Conservation (phyloP, 805 yeast genomes). For the Danielia reshetovae region DNA sequence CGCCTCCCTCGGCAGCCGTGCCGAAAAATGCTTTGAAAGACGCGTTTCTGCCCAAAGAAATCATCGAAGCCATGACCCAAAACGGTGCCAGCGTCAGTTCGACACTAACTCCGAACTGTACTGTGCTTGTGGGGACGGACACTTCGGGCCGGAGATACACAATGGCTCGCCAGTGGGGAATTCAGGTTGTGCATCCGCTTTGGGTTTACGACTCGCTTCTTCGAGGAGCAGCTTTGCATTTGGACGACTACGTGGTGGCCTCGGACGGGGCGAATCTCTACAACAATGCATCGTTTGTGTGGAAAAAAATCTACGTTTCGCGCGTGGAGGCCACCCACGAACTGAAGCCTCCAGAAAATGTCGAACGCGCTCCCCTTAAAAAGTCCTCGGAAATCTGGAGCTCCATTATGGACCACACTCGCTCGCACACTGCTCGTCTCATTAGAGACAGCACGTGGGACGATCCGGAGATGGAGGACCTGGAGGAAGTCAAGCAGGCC, state of each 20-base stretch:
- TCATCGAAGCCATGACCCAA: constrained; percentile 32
- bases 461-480: constrained; percentile 11
- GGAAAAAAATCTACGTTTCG: constrained; percentile 26
- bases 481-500: constrained; percentile 2
- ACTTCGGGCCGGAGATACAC: constrained; percentile 48
- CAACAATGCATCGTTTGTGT: constrained; percentile 30
- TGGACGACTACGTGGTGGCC: constrained; percentile 36
- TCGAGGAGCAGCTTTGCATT: constrained; percentile 42
- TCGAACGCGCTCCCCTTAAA: constrained; percentile 11
- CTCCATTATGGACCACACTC: constrained; percentile 35
- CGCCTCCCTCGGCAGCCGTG: constrained; percentile 10
- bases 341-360: constrained; percentile 3
- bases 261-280: constrained; percentile 10
- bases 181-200: constrained; percentile 48
- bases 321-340: constrained; percentile 1
- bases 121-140: constrained; percentile 48
- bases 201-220: constrained; percentile 45
- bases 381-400: constrained; percentile 39
- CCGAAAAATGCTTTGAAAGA: constrained; percentile 11
- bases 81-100: constrained; percentile 52
- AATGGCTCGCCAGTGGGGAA: constrained; percentile 51
- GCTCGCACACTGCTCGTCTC: constrained; percentile 8
- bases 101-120: constrained; percentile 42
- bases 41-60: constrained; percentile 21
- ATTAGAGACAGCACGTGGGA: constrained; percentile 26